Percentiles rank a stretch among this genome's conserved stretches.
Evolutionary conservation across 179 eudicot species (phyloP).

Genomic region (Sideroxylon spinosum): DNA sequence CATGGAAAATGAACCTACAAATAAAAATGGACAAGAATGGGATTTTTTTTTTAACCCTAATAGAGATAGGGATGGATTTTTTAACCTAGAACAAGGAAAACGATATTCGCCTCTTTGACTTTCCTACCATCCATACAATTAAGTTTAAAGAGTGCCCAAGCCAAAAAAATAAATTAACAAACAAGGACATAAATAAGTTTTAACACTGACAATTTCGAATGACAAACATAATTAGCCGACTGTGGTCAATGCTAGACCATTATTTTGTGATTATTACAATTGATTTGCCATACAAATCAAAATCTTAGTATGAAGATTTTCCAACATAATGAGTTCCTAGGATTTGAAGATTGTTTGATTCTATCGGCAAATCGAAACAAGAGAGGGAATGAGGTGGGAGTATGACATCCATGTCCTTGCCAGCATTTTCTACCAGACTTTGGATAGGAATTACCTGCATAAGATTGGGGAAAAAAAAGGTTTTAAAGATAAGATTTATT

Average conservation of each 20-base stretch:
- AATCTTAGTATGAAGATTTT: slow-evolving; percentile 17
- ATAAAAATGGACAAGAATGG: no score
- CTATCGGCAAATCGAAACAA: slow-evolving; percentile 35
- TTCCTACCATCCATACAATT: no score
- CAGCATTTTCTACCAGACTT: slow-evolving; percentile 23
- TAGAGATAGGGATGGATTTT: no score
- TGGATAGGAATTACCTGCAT: slow-evolving; percentile 42
- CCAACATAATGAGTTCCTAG: neutral
- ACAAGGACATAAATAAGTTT: no score
- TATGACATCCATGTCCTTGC: slow-evolving; percentile 26
- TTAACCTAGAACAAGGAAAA: no score
- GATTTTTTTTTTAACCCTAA: no score
- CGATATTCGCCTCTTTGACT: no score
- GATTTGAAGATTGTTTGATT: slow-evolving; percentile 6
- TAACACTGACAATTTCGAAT: no score
- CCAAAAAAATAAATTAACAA: no score
- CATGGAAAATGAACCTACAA: no score
- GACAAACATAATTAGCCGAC: neutral
- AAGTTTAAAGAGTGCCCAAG: no score
- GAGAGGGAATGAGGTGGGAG: slow-evolving; percentile 42
- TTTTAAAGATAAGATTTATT: neutral
- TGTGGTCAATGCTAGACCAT: no score
- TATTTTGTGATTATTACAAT: neutral
- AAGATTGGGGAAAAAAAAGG: neutral
- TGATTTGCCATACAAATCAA: neutral